Percentiles rank a stretch among this genome's conserved stretches.
Evolutionary conservation across 2,329 filamentous ascomycete genomes (phyloP).

Genomic region (Calonectria naviculata): DNA sequence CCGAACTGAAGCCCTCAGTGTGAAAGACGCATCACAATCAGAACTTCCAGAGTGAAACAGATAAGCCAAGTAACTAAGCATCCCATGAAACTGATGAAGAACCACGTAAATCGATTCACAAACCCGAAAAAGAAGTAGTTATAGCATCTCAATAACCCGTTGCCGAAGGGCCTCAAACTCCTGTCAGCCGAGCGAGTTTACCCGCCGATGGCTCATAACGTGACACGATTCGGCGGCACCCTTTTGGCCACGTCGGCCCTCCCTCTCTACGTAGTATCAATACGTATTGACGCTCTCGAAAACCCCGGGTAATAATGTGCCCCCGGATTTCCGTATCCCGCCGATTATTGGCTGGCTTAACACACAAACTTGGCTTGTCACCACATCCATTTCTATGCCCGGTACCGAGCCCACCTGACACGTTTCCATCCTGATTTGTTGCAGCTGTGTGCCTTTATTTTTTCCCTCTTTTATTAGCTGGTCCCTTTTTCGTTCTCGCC

Average conservation of each 20-base stretch:
- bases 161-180: constrained; percentile 2
- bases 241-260: constrained; percentile 21
- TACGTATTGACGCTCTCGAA: neutral
- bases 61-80: neutral
- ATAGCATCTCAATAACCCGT: neutral
- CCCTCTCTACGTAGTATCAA: constrained; percentile 7
- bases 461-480: neutral
- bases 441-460: neutral
- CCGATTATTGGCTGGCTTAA: constrained; percentile 15
- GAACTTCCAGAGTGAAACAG: neutral
- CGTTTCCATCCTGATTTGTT: constrained; percentile 16
- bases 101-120: neutral
- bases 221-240: constrained; percentile 17
- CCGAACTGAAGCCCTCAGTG: neutral
- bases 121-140: neutral
- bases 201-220: constrained; percentile 14
- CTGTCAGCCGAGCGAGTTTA: constrained; percentile 18
- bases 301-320: constrained; percentile 16
- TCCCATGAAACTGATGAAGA: neutral
- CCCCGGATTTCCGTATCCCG: constrained; percentile 15
- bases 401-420: constrained; percentile 8
- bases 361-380: constrained; percentile 13
- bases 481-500: neutral
- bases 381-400: constrained; percentile 1
- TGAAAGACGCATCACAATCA: neutral